Conservation (phyloP, 2,329 filamentous ascomycete genomes). For the Clonostachys rosea region DNA sequence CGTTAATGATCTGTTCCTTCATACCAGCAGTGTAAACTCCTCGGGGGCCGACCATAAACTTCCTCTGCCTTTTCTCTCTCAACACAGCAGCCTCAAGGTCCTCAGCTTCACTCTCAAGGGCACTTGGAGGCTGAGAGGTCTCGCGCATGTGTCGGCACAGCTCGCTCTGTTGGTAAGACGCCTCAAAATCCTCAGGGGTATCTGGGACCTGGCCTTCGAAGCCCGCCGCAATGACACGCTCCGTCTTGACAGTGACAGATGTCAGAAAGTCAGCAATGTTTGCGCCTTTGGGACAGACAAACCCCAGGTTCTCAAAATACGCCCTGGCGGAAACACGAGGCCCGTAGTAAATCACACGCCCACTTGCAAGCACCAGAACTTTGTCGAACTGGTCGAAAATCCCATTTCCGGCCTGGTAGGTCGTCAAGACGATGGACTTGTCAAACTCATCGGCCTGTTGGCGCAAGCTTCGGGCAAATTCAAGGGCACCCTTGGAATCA, state of each 20-base stretch:
- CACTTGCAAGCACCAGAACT: constrained; percentile 64
- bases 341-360: constrained; percentile 63
- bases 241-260: constrained; percentile 59
- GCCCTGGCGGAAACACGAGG: constrained; percentile 53
- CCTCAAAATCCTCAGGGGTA: constrained; percentile 55
- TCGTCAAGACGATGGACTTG: constrained; percentile 61
- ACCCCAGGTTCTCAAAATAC: constrained; percentile 65
- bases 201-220: constrained; percentile 54
- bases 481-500: constrained; percentile 66
- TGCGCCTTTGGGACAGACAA: constrained; percentile 39
- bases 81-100: constrained; percentile 23
- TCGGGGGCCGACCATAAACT: constrained; percentile 7
- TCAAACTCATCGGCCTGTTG: constrained; percentile 60
- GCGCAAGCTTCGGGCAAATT: constrained; percentile 57
- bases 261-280: constrained; percentile 69
- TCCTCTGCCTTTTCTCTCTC: constrained; percentile 13
- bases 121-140: constrained; percentile 8
- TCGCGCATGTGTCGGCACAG: constrained; percentile 15
- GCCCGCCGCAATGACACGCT: constrained; percentile 54
- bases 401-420: constrained; percentile 62
- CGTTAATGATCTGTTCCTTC: constrained; percentile 19
- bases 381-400: constrained; percentile 68
- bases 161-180: constrained; percentile 36
- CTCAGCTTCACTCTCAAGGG: constrained; percentile 32
- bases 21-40: constrained; percentile 16